Evolutionary conservation across 345 rosid species (phyloP), one percentile per base, ranked within the genome.

Genomic region (Heritiera littoralis): DNA sequence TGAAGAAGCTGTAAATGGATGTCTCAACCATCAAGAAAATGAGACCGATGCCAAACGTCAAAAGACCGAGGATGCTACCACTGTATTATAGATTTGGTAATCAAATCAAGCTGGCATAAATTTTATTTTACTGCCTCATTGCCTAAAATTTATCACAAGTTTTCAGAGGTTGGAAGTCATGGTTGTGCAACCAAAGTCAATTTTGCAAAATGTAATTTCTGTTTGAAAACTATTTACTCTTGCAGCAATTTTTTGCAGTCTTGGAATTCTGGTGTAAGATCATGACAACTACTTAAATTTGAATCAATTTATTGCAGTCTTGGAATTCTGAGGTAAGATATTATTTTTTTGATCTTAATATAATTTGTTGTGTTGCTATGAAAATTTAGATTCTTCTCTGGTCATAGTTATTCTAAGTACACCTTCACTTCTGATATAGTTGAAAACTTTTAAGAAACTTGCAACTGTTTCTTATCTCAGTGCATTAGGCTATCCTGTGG

Each of bases 1-100:
- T 77, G 88, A 89, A 14, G 98, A 94, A 59, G 98, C 90, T 1
- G 94, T 97, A 56, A 97, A 90, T 69, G 97, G 90, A 76, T 89
- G 89, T 78, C 90, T 94, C 69, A 88, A 74, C 70, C 88, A 76
- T 63, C 85, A 82, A 65, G 88, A 85, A 15, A 65, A 75, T 43
- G 87, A 89, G 83, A 85, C 83, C 0, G 90, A 82, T 45, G 82
- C 82, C 58, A 85, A 90, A 83, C 86, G 88, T 68, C 88, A 75
- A 61, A 87, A 89, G 87, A 17, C 17, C 0, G 32, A 38, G 6
- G 64, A 55, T 72, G 63, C 63, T 18, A 9, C 15, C 10, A 7
- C 63, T 54, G 45, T 17, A 54, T 72, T 48, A n/a, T 72, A 72
- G 75, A 60, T 20, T 10, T 68, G 18, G 14, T 48, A 45, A 41